Evolutionary conservation across 1,284 basidiomycete genomes (phyloP).

Genomic region (Xanthoconium separans): DNA sequence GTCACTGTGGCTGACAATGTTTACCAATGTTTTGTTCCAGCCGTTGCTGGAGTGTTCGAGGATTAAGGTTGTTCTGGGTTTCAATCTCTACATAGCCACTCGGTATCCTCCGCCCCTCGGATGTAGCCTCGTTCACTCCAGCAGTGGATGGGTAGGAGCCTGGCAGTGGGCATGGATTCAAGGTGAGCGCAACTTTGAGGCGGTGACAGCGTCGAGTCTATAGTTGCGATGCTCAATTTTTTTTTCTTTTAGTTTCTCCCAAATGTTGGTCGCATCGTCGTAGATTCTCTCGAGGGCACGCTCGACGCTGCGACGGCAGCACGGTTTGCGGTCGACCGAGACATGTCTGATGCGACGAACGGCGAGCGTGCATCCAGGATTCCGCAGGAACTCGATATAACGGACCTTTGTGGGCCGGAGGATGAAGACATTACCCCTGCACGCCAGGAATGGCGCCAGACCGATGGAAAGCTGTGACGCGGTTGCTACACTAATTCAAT

Average conservation of each 20-base stretch:
- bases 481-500: background rate
- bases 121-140: too few species aligned
- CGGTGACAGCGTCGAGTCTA: background rate
- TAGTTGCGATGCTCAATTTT: background rate
- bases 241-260: conserved; percentile 69
- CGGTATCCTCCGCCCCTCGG: too few species aligned
- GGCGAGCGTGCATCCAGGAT: conserved; percentile 34
- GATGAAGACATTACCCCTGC: conserved; percentile 29
- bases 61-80: too few species aligned
- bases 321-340: conserved; percentile 56
- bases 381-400: conserved; percentile 43
- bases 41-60: too few species aligned
- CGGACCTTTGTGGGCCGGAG: conserved; percentile 47
- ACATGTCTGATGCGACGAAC: conserved; percentile 28
- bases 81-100: too few species aligned
- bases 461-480: background rate
- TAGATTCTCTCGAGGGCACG: conserved; percentile 66
- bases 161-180: conserved; percentile 83
- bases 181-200: conserved; percentile 42
- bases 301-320: conserved; percentile 48
- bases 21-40: too few species aligned
- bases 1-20: too few species aligned
- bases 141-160: too few species aligned
- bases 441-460: background rate
- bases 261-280: conserved; percentile 74